These are phyloP conservation scores for Dioscorea zingiberensis DNA, from an alignment of 106 monocot genomes.

Conservation along the genomic window DNA sequence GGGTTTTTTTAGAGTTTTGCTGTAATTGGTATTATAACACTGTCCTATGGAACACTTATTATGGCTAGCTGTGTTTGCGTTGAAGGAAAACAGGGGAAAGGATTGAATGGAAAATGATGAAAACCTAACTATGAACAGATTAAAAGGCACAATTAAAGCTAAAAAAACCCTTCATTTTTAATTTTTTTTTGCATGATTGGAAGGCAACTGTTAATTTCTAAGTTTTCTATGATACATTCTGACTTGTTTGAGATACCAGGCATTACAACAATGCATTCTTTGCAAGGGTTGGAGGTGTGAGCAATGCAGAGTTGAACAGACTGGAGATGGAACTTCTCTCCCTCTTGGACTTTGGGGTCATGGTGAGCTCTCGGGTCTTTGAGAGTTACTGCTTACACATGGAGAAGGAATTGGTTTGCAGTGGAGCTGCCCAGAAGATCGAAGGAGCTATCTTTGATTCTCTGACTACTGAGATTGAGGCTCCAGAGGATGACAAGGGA, in stretches of 20 bases:
- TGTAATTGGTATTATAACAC: no score
- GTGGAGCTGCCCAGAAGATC: constrained; percentile 5
- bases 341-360: constrained; percentile 63
- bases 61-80: no score
- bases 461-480: background rate
- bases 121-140: no score
- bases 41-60: no score
- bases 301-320: constrained; percentile 72
- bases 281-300: constrained; percentile 83
- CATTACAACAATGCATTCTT: constrained; percentile 86
- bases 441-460: background rate
- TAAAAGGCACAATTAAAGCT: no score
- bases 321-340: constrained; percentile 81
- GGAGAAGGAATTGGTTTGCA: constrained; percentile 55
- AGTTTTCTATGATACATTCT: no score
- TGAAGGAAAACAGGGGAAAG: no score
- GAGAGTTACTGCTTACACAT: constrained; percentile 60
- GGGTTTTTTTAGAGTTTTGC: no score
- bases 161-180: no score
- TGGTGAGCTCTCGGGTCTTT: constrained; percentile 46
- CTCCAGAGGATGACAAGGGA: background rate
- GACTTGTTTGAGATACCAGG: constrained; percentile 25
- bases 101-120: no score
- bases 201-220: no score
- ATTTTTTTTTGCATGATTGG: no score